Evolutionary conservation across 805 yeast species (phyloP).

Genomic region (Maudiozyma bulderi): DNA sequence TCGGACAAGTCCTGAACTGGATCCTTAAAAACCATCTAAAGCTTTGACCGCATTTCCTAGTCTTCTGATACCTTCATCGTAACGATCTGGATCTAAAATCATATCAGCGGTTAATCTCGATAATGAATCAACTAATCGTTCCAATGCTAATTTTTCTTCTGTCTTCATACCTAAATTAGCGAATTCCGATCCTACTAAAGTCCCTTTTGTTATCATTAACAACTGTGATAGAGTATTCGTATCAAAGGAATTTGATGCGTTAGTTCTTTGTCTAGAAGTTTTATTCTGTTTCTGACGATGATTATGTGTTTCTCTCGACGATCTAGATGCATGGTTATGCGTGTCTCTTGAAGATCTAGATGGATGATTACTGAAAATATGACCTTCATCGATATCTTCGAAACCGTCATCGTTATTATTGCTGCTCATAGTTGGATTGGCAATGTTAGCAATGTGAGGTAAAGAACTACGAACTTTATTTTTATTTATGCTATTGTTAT

Average conservation of each 20-base stretch:
- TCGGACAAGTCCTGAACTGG: not conserved
- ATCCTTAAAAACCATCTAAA: constrained; percentile 60
- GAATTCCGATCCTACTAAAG: constrained; percentile 49
- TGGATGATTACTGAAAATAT: not conserved
- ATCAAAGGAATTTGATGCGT: constrained; percentile 16
- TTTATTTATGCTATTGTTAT: not conserved
- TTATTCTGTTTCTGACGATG: not conserved
- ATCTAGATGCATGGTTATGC: not conserved
- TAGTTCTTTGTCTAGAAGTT: not conserved
- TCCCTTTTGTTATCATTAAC: constrained; percentile 33
- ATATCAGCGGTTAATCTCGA: constrained; percentile 84
- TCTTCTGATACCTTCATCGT: constrained; percentile 70
- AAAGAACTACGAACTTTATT: not conserved
- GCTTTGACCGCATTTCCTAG: constrained; percentile 76
- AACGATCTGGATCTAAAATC: constrained; percentile 74
- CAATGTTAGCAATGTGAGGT: constrained; percentile 2
- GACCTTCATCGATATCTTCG: not conserved
- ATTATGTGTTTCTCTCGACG: not conserved
- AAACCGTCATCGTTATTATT: not conserved
- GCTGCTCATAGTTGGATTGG: not conserved
- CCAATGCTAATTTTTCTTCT: constrained; percentile 70
- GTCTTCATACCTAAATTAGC: constrained; percentile 61
- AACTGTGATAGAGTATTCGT: constrained; percentile 30
- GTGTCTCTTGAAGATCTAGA: not conserved
- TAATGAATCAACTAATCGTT: constrained; percentile 76